These are phyloP conservation scores for Coemansia sp. DNA, from an alignment of 192 early-diverging fungal species.

Conservation along the genomic window DNA sequence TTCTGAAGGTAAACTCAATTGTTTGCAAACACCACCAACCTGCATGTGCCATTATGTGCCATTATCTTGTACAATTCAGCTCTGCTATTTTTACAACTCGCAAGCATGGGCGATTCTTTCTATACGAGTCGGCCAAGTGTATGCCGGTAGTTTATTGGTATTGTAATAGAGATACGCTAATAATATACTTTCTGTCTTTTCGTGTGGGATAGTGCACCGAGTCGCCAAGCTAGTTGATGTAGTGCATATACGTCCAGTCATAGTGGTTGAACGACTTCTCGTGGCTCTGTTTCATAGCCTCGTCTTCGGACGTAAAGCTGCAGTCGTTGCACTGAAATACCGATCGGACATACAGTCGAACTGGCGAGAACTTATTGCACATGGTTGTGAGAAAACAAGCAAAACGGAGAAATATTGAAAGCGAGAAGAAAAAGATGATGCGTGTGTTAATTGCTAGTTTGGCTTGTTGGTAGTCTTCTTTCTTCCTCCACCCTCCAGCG, in stretches of 20 bases:
- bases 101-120: too few relatives aligned
- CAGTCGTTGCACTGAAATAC: conserved; percentile 50
- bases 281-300: conserved; percentile 21
- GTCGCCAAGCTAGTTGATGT: conserved; percentile 25
- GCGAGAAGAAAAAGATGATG: neutral
- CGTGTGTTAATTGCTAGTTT: too few relatives aligned
- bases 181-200: too few relatives aligned
- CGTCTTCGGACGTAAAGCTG: conserved; percentile 35
- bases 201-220: too few relatives aligned
- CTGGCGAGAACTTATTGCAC: conserved; percentile 16
- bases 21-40: too few relatives aligned
- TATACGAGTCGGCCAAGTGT: too few relatives aligned
- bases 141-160: too few relatives aligned
- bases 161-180: too few relatives aligned
- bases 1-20: too few relatives aligned
- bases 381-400: conserved; percentile 10
- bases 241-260: conserved; percentile 53
- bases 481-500: neutral
- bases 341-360: conserved; percentile 26
- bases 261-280: conserved; percentile 31
- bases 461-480: neutral
- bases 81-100: too few relatives aligned
- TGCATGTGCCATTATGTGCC: too few relatives aligned
- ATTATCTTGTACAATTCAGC: too few relatives aligned
- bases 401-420: neutral